A percentile compares a stretch with the other conserved stretches of the same genome.
Conservation (phyloP, 1,284 basidiomycete species). For the Microbotryomycetes sp. region DNA sequence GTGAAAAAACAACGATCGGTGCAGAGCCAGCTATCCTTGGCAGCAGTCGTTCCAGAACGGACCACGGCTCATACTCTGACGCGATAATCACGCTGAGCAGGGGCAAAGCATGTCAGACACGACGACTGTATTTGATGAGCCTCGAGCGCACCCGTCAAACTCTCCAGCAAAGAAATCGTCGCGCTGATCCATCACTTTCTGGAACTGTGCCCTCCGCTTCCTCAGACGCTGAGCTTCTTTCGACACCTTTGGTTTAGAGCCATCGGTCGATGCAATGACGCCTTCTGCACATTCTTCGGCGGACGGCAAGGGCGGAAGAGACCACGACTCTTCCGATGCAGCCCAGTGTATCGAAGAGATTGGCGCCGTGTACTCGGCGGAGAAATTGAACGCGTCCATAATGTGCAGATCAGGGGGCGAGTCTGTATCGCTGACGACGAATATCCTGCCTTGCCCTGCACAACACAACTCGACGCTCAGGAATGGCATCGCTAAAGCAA, state of each 20-base stretch:
- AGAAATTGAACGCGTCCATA: conserved; percentile 77
- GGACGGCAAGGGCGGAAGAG: conserved; percentile 49
- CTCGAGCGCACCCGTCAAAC: conserved; percentile 64
- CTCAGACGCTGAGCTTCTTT: conserved; percentile 60
- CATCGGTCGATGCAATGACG: conserved; percentile 32
- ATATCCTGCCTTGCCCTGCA: conserved; percentile 66
- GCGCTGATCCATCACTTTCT: conserved; percentile 56
- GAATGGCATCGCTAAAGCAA: conserved; percentile 3
- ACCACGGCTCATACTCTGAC: conserved; percentile 76
- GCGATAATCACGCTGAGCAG: conserved; percentile 72
- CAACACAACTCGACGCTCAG: neutral
- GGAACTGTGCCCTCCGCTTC: conserved; percentile 60
- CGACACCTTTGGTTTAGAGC: conserved; percentile 51
- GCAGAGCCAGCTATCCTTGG: conserved; percentile 78
- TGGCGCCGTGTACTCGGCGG: conserved; percentile 49
- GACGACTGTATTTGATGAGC: conserved; percentile 1
- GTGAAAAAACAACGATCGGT: conserved; percentile 58
- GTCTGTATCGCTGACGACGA: conserved; percentile 80
- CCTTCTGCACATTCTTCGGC: neutral
- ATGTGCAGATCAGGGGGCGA: conserved; percentile 88
- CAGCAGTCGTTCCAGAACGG: conserved; percentile 65
- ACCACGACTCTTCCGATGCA: conserved; percentile 69
- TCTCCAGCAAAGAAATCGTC: conserved; percentile 78
- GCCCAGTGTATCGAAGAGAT: conserved; percentile 80
- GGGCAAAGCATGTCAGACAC: neutral